Evolutionary conservation across 2,329 filamentous ascomycete genomes (phyloP).

Genomic region (Monilinia polystroma): DNA sequence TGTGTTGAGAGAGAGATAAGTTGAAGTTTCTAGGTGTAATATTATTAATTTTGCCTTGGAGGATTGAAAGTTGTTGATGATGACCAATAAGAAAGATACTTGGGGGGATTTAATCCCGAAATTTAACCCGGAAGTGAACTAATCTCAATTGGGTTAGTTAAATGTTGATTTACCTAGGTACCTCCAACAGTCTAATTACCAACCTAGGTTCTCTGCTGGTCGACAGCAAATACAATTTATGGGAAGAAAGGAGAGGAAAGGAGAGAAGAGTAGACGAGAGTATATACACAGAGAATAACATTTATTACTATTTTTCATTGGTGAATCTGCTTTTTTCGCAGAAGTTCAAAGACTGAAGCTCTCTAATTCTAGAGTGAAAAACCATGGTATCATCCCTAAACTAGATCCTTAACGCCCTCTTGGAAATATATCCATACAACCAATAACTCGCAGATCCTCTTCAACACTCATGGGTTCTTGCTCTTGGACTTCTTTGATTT

Average conservation of each 20-base stretch:
- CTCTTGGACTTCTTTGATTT: slow-evolving; percentile 21
- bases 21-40: neutral
- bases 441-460: neutral
- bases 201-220: neutral
- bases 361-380: slow-evolving; percentile 14
- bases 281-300: neutral
- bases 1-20: neutral
- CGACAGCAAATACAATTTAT: neutral
- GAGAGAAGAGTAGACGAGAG: no score
- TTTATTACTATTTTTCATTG: neutral
- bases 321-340: neutral
- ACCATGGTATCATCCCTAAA: slow-evolving; percentile 21
- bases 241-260: no score
- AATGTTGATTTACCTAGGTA: neutral
- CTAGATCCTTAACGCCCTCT: slow-evolving; percentile 19
- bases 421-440: neutral
- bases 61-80: slow-evolving; percentile 14
- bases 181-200: no score
- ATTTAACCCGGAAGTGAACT: neutral
- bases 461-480: neutral
- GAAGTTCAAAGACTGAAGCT: neutral
- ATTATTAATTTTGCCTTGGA: neutral
- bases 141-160: neutral
- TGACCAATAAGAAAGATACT: slow-evolving; percentile 5
- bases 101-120: slow-evolving; percentile 12